Conservation (phyloP, 2,329 filamentous ascomycete genomes). For the Fusarium penzigii region DNA sequence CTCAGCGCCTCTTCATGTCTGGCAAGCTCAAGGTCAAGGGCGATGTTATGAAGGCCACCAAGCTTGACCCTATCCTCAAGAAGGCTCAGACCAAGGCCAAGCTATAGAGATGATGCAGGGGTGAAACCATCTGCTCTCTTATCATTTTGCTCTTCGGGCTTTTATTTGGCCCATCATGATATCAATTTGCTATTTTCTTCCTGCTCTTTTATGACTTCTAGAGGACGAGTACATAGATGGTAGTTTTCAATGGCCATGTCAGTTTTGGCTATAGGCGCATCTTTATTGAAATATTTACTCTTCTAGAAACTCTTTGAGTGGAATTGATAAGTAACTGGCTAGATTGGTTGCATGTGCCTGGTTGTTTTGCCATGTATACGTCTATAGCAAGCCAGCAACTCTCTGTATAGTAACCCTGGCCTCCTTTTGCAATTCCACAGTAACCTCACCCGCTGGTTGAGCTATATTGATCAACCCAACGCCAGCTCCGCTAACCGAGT, state of each 20-base stretch:
- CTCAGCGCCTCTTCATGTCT: conserved; percentile 95
- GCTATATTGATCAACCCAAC: conserved; percentile 46
- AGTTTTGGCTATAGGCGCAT: conserved; percentile 6
- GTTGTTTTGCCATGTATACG: background rate
- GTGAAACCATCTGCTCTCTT: conserved; percentile 10
- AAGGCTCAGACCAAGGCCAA: conserved; percentile 84
- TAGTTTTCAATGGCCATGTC: conserved; percentile 15
- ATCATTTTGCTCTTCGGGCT: background rate
- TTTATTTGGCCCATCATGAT: conserved; percentile 15
- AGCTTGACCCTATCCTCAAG: conserved; percentile 90
- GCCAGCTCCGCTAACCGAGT: conserved; percentile 39
- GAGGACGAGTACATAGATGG: conserved; percentile 20
- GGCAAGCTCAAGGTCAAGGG: conserved; percentile 98
- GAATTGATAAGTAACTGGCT: too few relatives aligned
- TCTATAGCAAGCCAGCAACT: conserved; percentile 18
- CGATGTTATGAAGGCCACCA: conserved; percentile 97
- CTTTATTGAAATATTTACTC: background rate
- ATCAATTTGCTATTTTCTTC: conserved; percentile 16
- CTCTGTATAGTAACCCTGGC: conserved; percentile 37
- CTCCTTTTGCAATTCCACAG: conserved; percentile 41
- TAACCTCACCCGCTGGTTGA: conserved; percentile 44
- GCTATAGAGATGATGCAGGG: conserved; percentile 54
- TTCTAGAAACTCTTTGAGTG: background rate
- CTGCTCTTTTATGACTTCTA: conserved; percentile 9
- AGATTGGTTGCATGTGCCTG: background rate